Evolutionary conservation across 441 rosid genomes (phyloP), one percentile per base, ranked within the genome.

Genomic region (Cnidoscolus chayamansa): DNA sequence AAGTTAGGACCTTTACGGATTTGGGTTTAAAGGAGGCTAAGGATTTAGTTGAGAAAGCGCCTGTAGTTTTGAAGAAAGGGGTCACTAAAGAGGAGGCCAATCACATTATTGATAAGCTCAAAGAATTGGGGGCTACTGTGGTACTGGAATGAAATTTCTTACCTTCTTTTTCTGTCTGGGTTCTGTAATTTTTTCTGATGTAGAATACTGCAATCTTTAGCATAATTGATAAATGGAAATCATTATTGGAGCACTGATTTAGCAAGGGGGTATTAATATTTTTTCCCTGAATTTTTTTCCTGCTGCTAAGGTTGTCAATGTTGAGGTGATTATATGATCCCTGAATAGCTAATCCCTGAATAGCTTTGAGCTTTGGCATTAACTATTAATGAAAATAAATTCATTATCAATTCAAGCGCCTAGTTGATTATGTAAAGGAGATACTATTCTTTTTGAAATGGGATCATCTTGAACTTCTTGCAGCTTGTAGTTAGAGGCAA

Each of bases 11-110:
- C 0, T 90, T 90, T 74, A 87, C 92, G 4, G 87, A 76, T 79
- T 86, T 90, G 77, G 92, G 92, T 40, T 73, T 92, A 58, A 92
- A 88, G 77, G 97, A 92, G 75, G 96, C 97, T 0, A 90, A 92
- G 72, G 97, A 87, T 32, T 83, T 92, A 65, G 96, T 92, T 45
- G 97, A 92, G 80, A 90, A 92, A 81, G 92, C 57, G 11, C 91
- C 94, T 0, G 81, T 73, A 2, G 70, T 88, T 72, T 75, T 92
- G 53, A 90, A 92, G 75, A 87, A 90, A 73, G 97, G 97, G 17
- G 72, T 90, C 45, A 83, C 94, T 4, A 92, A 89, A 80, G 97
- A 92, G 72, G 96, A 90, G 79, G 96, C 91, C 30, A 84, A 78
- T 51, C 78, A 73, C 58, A 87, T 90, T 65, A 58, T 85, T 32